Evolutionary conservation across 208 protist genomes (phyloP).

Genomic region (Trypanosoma cruzi): DNA sequence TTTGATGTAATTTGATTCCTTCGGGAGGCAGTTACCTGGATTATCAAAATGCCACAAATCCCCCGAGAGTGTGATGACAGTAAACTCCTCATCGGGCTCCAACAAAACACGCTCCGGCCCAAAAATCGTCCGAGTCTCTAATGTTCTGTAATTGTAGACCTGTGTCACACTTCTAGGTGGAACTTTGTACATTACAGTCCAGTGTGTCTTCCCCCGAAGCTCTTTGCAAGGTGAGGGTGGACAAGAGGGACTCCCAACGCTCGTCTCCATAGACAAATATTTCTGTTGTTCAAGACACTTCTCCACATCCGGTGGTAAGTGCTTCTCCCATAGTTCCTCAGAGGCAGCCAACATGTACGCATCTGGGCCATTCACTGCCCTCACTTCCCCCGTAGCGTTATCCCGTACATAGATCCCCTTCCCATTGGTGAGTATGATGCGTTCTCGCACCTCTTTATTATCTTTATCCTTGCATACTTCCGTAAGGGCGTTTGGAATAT

Average conservation of each 20-base stretch:
- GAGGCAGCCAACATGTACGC: slow-evolving; percentile 75
- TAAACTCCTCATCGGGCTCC: slow-evolving; percentile 88
- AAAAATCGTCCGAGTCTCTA: slow-evolving; percentile 83
- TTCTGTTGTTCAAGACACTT: slow-evolving; percentile 26
- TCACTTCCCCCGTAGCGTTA: slow-evolving; percentile 62
- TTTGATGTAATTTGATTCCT: slow-evolving; percentile 66
- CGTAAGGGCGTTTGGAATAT: slow-evolving; percentile 52
- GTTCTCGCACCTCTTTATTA: slow-evolving; percentile 41
- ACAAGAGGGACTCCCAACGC: background rate
- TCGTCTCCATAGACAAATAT: slow-evolving; percentile 29
- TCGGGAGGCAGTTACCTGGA: slow-evolving; percentile 75
- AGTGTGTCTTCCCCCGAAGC: slow-evolving; percentile 56
- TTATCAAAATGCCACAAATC: slow-evolving; percentile 83
- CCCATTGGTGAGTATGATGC: slow-evolving; percentile 59
- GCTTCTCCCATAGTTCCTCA: slow-evolving; percentile 89
- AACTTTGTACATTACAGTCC: slow-evolving; percentile 92
- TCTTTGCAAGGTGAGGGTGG: background rate
- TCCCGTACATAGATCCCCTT: slow-evolving; percentile 89
- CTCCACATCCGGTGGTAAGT: slow-evolving; percentile 59
- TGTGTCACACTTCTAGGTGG: slow-evolving; percentile 95
- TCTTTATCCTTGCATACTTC: slow-evolving; percentile 45
- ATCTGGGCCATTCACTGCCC: slow-evolving; percentile 65
- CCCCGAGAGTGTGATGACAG: slow-evolving; percentile 85
- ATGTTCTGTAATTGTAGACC: slow-evolving; percentile 95
- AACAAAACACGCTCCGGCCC: slow-evolving; percentile 80